Conservation (phyloP, 306 rosid genomes). For the Lupinus albus region DNA sequence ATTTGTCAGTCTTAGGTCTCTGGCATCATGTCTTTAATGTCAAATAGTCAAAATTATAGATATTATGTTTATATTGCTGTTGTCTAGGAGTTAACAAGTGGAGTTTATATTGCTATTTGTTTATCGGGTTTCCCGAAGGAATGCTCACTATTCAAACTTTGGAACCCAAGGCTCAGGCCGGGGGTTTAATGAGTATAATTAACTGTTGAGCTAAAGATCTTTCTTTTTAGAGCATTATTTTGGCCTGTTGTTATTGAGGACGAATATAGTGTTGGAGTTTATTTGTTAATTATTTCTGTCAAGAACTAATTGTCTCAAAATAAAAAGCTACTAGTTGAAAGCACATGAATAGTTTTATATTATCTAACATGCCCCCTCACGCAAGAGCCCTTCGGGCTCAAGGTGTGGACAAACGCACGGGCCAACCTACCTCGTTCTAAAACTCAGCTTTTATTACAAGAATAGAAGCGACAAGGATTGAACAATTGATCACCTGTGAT, state of each 20-base stretch:
- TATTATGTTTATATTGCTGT: slow-evolving; percentile 4
- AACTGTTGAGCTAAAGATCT: too few species aligned
- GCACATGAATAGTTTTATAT: background rate
- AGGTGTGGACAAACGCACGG: background rate
- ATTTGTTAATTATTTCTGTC: slow-evolving; percentile 9
- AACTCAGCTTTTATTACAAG: background rate
- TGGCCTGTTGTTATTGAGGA: background rate
- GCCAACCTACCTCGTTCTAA: background rate
- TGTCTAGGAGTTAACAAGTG: background rate
- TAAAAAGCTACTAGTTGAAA: background rate
- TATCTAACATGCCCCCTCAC: background rate
- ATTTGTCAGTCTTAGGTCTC: slow-evolving; percentile 27
- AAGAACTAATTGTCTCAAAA: too few species aligned
- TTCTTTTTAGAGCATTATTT: slow-evolving; percentile 19
- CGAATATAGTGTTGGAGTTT: background rate
- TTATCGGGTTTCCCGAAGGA: slow-evolving; percentile 12
- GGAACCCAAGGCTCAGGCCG: slow-evolving; percentile 19
- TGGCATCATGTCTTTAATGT: background rate
- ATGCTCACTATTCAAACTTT: slow-evolving; percentile 1
- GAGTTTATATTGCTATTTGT: slow-evolving; percentile 21
- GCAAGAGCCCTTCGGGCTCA: background rate
- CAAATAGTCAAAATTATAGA: background rate
- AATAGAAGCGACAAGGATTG: background rate
- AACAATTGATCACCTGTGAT: background rate
- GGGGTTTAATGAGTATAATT: background rate